Evolutionary conservation across 495 filamentous ascomycete genomes (phyloP), one percentile per base, ranked within the genome.

Genomic region (Neurospora sp.): DNA sequence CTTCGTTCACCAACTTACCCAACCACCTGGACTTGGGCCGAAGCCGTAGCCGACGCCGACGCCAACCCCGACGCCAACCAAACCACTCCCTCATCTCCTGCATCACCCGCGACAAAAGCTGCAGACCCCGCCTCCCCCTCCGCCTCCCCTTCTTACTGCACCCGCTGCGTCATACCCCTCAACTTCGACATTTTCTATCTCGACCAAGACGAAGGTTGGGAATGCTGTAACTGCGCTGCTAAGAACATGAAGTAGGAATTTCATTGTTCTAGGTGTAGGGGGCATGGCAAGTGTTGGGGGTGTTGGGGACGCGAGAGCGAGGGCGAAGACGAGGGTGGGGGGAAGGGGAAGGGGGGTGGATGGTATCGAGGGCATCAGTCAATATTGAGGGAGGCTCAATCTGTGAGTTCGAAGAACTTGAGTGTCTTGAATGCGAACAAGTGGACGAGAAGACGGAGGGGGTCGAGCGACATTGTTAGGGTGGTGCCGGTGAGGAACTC

Each of bases 161-260:
- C 37, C 39, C 35, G 9, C 38, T 20, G 27, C 12, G 16, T 20
- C 38, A 16, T 18, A 66, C 54, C 54, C 5, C 7, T 66, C 54
- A 66, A 7, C 54, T 18, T 66, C 31, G 54, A 18, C 54, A 8
- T 31, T 3, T 66, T 14, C 7, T 66, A 18, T 66, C 54, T 66
- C 11, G 27, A 66, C 54, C 12, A 35, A 2, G 54, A 66, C 54
- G 14, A 66, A 4, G 5, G 54, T 8, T 75, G 75, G 75, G 73
- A 69, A 27, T 77, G 75, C 73, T 77, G 75, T 12, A 9, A 20
- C 10, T 77, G 75, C 16, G 16, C 11, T n/a, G 9, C 11, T 10
- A 11, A 39, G 0, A 75, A 73, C 44, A 37, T 31, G 9, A 18
- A 35, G 42, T 75, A n/a, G 31, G 73, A 72, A 70, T 73, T 73